A percentile compares a stretch with the other conserved stretches of the same genome.
Conservation (phyloP, 2,329 filamentous ascomycete species). For the Neopestalotiopsis clavispora region DNA sequence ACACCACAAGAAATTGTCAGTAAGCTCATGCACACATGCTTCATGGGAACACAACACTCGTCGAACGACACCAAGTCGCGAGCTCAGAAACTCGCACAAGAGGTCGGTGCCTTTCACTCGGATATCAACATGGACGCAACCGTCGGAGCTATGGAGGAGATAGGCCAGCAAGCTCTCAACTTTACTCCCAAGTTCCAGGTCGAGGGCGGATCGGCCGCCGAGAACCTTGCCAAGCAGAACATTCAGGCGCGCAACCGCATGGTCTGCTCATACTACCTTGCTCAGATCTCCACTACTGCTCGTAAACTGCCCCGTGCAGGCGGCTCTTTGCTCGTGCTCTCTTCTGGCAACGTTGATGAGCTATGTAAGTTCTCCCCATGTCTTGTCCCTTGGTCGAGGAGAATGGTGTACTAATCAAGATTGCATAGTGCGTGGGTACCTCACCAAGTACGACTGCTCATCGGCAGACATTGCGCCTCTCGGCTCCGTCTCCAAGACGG, state of each 20-base stretch:
- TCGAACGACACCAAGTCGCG: conserved; percentile 1
- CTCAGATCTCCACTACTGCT: background rate
- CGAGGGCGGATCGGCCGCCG: background rate
- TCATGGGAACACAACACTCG: background rate
- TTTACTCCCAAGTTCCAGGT: conserved; percentile 3
- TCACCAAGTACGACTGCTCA: conserved; percentile 45
- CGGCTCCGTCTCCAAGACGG: conserved; percentile 54
- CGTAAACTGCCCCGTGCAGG: background rate
- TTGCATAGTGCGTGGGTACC: background rate
- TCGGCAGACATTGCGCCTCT: conserved; percentile 65
- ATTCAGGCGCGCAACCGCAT: conserved; percentile 9
- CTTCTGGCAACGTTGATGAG: background rate
- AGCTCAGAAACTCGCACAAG: background rate
- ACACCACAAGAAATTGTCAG: background rate
- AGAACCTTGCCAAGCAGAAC: conserved; percentile 7
- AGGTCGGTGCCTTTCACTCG: conserved; percentile 1
- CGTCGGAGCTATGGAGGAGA: background rate
- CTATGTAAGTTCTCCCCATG: background rate
- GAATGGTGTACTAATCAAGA: background rate
- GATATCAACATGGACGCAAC: conserved; percentile 6
- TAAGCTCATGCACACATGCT: conserved; percentile 3
- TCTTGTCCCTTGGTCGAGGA: background rate
- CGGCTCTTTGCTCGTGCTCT: conserved; percentile 1
- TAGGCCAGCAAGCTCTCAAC: background rate
- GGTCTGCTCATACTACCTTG: background rate